Percentiles rank a stretch among this genome's conserved stretches.
Evolutionary conservation across 1,284 basidiomycete genomes (phyloP).

Genomic region (Sporisorium sorghi): DNA sequence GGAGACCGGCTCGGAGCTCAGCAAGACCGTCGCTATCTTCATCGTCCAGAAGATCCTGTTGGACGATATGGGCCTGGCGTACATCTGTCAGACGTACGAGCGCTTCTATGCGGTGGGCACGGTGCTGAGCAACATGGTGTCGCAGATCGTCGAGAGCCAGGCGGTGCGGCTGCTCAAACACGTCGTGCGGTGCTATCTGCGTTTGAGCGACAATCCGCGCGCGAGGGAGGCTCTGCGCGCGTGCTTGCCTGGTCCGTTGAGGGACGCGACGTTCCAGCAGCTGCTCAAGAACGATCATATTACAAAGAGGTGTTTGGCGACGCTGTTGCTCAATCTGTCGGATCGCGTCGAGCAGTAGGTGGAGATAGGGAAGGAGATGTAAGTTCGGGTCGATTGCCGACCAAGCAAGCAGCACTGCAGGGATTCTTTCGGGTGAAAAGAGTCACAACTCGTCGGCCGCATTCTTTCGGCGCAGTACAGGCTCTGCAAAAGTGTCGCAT

Average conservation of each 20-base stretch:
- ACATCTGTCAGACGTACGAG: constrained; percentile 99
- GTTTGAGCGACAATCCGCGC: constrained; percentile 95
- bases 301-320: constrained; percentile 84
- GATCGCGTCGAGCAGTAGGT: constrained; percentile 70
- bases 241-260: constrained; percentile 94
- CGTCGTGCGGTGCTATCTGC: constrained; percentile 95
- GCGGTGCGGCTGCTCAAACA: constrained; percentile 96
- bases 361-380: not conserved
- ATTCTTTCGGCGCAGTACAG: no score
- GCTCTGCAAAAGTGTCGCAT: no score
- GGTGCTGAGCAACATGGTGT: constrained; percentile 98
- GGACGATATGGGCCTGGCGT: constrained; percentile 96
- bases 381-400: no score
- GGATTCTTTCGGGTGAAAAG: no score
- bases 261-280: constrained; percentile 91
- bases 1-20: constrained; percentile 99
- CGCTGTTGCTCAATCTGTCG: constrained; percentile 87
- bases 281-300: constrained; percentile 76
- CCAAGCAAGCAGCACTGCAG: no score
- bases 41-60: constrained; percentile 99
- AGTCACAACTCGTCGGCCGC: no score
- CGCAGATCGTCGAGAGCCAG: constrained; percentile 82
- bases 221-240: constrained; percentile 95
- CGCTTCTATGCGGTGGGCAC: constrained; percentile 99
- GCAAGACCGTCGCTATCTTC: constrained; percentile 99